Conservation (phyloP, 2,329 filamentous ascomycete species). For the Onygena corvina region DNA sequence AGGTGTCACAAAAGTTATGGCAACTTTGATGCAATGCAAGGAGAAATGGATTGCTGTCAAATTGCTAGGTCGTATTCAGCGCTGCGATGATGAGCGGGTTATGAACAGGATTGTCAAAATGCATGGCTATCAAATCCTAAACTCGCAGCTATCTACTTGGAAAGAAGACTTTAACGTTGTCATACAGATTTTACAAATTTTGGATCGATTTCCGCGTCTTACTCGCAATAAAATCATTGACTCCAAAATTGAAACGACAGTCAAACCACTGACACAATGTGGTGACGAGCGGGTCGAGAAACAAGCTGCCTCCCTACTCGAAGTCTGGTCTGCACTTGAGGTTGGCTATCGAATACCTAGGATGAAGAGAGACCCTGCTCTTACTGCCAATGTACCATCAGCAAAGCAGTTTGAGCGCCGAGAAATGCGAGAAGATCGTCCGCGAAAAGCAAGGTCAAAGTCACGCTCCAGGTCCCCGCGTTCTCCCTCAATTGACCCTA, state of each 20-base stretch:
- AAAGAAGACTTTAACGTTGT: slow-evolving; percentile 82
- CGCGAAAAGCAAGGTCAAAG: slow-evolving; percentile 36
- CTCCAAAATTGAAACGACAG: slow-evolving; percentile 79
- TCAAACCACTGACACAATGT: slow-evolving; percentile 55
- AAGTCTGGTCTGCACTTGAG: slow-evolving; percentile 80
- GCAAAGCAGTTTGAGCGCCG: slow-evolving; percentile 53
- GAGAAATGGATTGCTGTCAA: slow-evolving; percentile 99
- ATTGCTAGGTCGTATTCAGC: slow-evolving; percentile 75
- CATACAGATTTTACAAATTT: slow-evolving; percentile 76
- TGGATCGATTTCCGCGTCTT: slow-evolving; percentile 73
- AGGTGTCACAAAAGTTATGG: slow-evolving; percentile 89
- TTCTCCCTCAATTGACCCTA: slow-evolving; percentile 33
- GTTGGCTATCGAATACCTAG: slow-evolving; percentile 86
- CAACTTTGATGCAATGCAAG: slow-evolving; percentile 90
- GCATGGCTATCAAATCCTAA: slow-evolving; percentile 93
- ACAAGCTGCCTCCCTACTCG: slow-evolving; percentile 58
- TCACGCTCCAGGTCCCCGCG: slow-evolving; percentile 38
- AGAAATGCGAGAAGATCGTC: slow-evolving; percentile 40
- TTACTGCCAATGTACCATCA: slow-evolving; percentile 36
- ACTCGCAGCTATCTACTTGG: slow-evolving; percentile 73
- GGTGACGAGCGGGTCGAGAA: slow-evolving; percentile 63
- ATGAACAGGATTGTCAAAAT: slow-evolving; percentile 83
- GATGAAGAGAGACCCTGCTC: slow-evolving; percentile 63
- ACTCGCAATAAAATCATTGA: slow-evolving; percentile 96
- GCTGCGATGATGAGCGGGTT: slow-evolving; percentile 73